Evolutionary conservation across 805 yeast species (phyloP), one percentile per base, ranked within the genome.

Genomic region (Clavispora vitiphila): DNA sequence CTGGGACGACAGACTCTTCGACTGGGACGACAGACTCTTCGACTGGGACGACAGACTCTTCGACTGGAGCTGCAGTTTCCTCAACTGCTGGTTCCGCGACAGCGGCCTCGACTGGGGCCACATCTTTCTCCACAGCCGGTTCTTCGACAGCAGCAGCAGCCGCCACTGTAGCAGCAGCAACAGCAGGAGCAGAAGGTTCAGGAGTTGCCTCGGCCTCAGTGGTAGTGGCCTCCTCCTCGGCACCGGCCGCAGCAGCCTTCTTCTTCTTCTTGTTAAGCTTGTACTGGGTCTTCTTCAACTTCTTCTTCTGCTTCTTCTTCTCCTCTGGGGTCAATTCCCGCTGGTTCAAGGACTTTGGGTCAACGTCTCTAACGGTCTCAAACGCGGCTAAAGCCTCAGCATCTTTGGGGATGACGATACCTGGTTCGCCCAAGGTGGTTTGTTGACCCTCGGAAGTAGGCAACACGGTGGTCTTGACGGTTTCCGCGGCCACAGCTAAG

Each of bases 301-400:
- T 65, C 63, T 67, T 68, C 55, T 65, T 69, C 38, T 66, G 67
- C 57, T 61, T 64, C 60, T 67, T 64, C 56, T 39, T 45, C 44
- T 51, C 52, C 32, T 44, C 49, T 15, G 49, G 24, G 18, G 49
- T 32, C 41, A 44, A 47, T 8, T 23, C 47, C 5, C 43, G 48
- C 38, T 55, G 77, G 52, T 83, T 83, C 51, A 85, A 70, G 39
- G 76, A 70, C 60, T 62, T 61, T 23, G 66, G 60, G 50, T 66
- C 70, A 11, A 62, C 83, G 40, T 74, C 71, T 46, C 76, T 67
- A 19, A 80, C 71, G 50, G 79, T 75, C 36, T 65, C 62, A 56
- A 88, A 83, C 37, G 80, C 96, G 44, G 76, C 69, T 53, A 86
- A 77, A n/a, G 78, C 72, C 34, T 72, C 74, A 15, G 86, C 74